Evolutionary conservation across 495 filamentous ascomycete species (phyloP), one percentile per base, ranked within the genome.

Genomic region (Daldinia caldariorum): DNA sequence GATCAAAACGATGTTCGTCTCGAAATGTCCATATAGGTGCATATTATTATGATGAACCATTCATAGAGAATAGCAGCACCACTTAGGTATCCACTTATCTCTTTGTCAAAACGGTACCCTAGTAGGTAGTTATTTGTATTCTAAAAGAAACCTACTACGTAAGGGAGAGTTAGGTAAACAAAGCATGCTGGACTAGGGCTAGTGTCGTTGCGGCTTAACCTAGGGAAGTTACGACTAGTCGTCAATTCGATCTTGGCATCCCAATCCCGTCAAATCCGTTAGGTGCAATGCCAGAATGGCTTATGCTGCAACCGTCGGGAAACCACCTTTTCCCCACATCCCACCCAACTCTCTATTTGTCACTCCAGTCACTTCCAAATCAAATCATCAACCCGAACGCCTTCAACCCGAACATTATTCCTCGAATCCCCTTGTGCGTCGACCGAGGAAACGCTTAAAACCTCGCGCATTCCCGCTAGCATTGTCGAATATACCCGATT

Each of bases 1-100:
- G 51, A 35, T 32, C 66, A 73, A 73, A 73, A 73, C 71, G 67
- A 61, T 73, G 47, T 58, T 67, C 55, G 71, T 73, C 66, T 73
- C 66, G 66, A 58, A 70, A 70, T 60, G 14, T 54, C 10, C 37
- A 55, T 12, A 26, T 26, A 26, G 26, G 18, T 49, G 20, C 53
- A n/a, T n/a, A n/a, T n/a, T n/a, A n/a, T 26, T 31, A 31, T 22
- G 61, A 58, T 63, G 63, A 50, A 53, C 22, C 18, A n/a, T 26
- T 26, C 1, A 45, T 45, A 41, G 1, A 45, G 0, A 16, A 45
- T 35, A 35, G 34, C 9, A 35, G 34, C 34, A 10, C 2, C 34
- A 3, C 6, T 35, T 35, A n/a, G n/a, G n/a, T n/a, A 10, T 35
- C 34, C 9, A 35, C 26, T 26, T 26, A 26, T 26, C 26, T 26